These are phyloP conservation scores for Gynostemma pentaphyllum DNA, from an alignment of 306 rosid genomes.

Conservation along the genomic window DNA sequence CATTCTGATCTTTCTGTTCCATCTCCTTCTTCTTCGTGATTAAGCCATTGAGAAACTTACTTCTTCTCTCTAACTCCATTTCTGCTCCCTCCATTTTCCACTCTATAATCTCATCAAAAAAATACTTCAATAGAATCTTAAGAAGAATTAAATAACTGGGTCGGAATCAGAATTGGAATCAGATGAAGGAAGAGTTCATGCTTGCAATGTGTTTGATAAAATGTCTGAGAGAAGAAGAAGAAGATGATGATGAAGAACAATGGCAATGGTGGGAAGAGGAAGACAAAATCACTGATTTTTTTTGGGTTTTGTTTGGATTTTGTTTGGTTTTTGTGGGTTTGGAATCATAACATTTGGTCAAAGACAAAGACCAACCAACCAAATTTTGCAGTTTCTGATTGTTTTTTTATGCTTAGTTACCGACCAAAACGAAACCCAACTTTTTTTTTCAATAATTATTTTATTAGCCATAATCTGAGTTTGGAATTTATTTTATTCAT, in stretches of 20 bases:
- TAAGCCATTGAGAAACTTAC: conserved; percentile 58
- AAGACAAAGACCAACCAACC: neutral
- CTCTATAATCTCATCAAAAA: conserved; percentile 14
- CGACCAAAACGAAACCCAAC: neutral
- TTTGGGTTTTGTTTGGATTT: neutral
- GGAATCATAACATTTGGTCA: neutral
- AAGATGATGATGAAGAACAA: too few species aligned
- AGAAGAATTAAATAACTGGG: too few species aligned
- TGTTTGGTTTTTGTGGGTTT: neutral
- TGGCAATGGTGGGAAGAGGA: neutral
- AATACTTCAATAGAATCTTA: neutral
- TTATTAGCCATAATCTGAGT: too few species aligned
- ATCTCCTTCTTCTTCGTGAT: conserved; percentile 75
- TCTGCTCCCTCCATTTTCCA: conserved; percentile 61
- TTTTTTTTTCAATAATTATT: neutral
- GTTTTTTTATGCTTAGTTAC: neutral
- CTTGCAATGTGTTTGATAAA: conserved; percentile 10
- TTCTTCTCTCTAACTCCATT: conserved; percentile 78
- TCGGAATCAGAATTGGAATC: neutral
- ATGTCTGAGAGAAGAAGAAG: conserved; percentile 13
- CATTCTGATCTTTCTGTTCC: conserved; percentile 50
- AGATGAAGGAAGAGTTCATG: neutral
- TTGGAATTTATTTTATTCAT: neutral
- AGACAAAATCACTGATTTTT: neutral
- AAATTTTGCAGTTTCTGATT: neutral